phyloP scores from a whole-genome alignment of 2,329 filamentous ascomycete genomes.

The Fusarium poae region DNA sequence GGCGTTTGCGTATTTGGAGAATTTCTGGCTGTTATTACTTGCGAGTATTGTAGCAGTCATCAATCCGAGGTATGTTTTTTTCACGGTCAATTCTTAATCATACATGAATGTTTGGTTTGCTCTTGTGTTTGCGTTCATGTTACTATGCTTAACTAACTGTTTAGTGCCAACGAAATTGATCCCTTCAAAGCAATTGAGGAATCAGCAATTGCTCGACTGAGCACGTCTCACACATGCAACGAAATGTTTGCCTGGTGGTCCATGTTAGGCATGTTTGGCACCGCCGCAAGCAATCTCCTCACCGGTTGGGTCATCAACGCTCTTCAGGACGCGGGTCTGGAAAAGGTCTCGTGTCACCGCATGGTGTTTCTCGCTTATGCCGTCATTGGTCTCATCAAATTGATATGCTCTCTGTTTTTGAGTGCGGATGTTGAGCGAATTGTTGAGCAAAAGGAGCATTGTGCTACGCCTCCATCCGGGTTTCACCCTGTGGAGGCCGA shows the following conservation, averaged over 20 bases:
- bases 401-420: conserved; percentile 31
- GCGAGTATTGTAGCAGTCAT: conserved; percentile 41
- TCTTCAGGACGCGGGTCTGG: conserved; percentile 20
- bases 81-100: too few species aligned
- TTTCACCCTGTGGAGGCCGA: background rate
- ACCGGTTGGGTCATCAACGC: conserved; percentile 40
- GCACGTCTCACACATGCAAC: conserved; percentile 39
- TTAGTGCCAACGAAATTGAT: conserved; percentile 44
- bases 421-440: conserved; percentile 31
- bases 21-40: conserved; percentile 38
- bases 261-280: conserved; percentile 45
- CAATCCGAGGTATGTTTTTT: conserved; percentile 34
- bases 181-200: conserved; percentile 46
- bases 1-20: conserved; percentile 36
- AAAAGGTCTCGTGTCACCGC: conserved; percentile 28
- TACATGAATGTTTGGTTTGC: background rate
- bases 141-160: background rate
- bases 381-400: conserved; percentile 30
- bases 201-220: conserved; percentile 39
- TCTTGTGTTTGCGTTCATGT: background rate
- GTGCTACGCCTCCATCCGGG: conserved; percentile 10
- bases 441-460: conserved; percentile 19
- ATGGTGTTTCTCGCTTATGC: conserved; percentile 39
- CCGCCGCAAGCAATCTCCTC: conserved; percentile 37
- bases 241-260: conserved; percentile 46